Base-by-base conservation (phyloP, 768 basidiomycete species). In the Agrocybe chaxingu region DNA sequence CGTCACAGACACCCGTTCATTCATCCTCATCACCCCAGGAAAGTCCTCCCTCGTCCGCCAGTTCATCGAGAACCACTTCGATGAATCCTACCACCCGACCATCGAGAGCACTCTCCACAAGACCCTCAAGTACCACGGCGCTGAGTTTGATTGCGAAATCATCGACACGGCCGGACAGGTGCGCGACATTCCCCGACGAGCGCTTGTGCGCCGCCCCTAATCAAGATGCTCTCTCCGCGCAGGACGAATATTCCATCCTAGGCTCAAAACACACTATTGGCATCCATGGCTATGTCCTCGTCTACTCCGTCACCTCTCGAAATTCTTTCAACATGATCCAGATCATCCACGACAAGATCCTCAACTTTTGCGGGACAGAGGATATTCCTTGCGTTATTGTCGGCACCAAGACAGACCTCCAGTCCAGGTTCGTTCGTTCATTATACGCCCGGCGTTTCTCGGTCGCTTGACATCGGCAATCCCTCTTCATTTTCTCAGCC, bases 121-220 rank as follows among this genome's bases (percentile, higher is more conserved):
- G 73, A 78, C 74, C 48, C 78, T 97, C 64, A 78, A 74, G 57
- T 81, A 85, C 72, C 85, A 88, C 44, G 92, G 92, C 47, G 73
- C 78, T 13, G 87, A 92, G 54, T 96, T 89, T 62, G 83, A 91
- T 53, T 93, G 92, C 71, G 90, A 95, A 73, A 89, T 98, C 69
- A 87, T 95, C 58, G 94, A 97, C 70, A 95, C 92, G 46, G 94
- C 94, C 32, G 95, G 95, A 33, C 93, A 95, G 79, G 92, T 92
- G 49, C 53, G 80, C 67, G 36, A 39, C 32, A 50, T 50, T 48
- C 33, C 47, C 50, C 44, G 30, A 34, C 50, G 37, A 40, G 36
- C 29, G 36, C 40, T 33, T 47, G n/a, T 35, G 48, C 48, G 31
- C 50, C 41, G 4, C 29, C 50, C 33, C 42, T 19, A 51, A 41